Evolutionary conservation across 257 asterid species (phyloP).

Genomic region (Solanum virginianum): DNA sequence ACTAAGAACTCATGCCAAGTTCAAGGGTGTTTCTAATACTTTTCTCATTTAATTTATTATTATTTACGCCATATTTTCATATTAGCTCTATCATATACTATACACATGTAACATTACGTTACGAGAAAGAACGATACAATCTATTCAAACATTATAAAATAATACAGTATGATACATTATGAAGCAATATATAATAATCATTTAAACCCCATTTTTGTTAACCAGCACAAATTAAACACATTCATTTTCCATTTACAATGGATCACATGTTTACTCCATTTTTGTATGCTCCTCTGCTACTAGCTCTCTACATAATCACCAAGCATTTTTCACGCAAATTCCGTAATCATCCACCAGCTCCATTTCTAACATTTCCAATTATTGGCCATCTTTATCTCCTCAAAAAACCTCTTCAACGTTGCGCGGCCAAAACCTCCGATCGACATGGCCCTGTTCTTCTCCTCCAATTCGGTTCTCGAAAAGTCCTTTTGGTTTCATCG

Average conservation of each 20-base stretch:
- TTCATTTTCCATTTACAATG: background rate
- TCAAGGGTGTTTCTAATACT: no score
- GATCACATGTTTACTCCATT: background rate
- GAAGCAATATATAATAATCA: no score
- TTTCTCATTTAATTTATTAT: no score
- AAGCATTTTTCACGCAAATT: slow-evolving; percentile 20
- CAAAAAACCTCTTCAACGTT: slow-evolving; percentile 26
- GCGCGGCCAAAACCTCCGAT: slow-evolving; percentile 31
- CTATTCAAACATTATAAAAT: no score
- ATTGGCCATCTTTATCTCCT: background rate
- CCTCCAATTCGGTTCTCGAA: slow-evolving; percentile 41
- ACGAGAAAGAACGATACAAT: no score
- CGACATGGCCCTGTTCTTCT: slow-evolving; percentile 27
- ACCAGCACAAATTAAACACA: background rate
- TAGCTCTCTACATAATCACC: slow-evolving; percentile 29
- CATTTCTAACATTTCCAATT: background rate
- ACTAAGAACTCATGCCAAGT: no score
- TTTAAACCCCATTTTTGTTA: background rate
- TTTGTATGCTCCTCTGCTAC: slow-evolving; percentile 14
- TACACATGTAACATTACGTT: no score
- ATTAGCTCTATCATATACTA: no score
- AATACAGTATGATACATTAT: no score
- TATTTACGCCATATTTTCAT: no score
- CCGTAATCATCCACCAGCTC: slow-evolving; percentile 47
- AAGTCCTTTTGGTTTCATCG: slow-evolving; percentile 48